Evolutionary conservation across 1,139 yeast species (phyloP).

Genomic region (Pichia cactophila): DNA sequence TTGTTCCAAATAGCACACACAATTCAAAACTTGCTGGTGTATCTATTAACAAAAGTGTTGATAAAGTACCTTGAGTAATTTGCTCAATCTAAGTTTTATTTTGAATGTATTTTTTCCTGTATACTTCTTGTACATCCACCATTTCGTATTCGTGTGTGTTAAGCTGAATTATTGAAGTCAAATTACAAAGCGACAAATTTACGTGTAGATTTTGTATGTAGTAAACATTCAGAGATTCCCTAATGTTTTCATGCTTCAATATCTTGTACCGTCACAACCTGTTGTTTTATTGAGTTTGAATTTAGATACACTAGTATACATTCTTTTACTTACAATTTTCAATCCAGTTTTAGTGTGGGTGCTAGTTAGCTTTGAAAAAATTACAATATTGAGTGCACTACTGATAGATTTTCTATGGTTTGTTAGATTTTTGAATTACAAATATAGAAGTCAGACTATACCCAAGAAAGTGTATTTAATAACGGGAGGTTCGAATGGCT

Average conservation of each 20-base stretch:
- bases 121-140: no score
- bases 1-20: constrained; percentile 68
- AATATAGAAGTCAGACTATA: background rate
- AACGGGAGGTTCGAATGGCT: constrained; percentile 28
- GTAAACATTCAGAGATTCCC: no score
- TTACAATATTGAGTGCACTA: constrained; percentile 1
- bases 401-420: constrained; percentile 17
- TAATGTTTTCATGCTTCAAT: background rate
- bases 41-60: constrained; percentile 33
- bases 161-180: no score
- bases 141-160: no score
- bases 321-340: constrained; percentile 14
- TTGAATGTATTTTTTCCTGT: background rate
- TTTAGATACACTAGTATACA: constrained; percentile 20
- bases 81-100: background rate
- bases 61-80: constrained; percentile 19
- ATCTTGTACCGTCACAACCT: constrained; percentile 14
- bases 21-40: constrained; percentile 65
- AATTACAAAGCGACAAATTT: no score
- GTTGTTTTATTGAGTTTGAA: constrained; percentile 13
- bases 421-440: constrained; percentile 14
- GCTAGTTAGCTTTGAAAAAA: background rate
- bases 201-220: no score
- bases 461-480: constrained; percentile 18
- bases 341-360: constrained; percentile 21